A percentile compares a stretch with the other conserved stretches of the same genome.
Evolutionary conservation across 345 rosid species (phyloP).

Genomic region (Boechera stricta): DNA sequence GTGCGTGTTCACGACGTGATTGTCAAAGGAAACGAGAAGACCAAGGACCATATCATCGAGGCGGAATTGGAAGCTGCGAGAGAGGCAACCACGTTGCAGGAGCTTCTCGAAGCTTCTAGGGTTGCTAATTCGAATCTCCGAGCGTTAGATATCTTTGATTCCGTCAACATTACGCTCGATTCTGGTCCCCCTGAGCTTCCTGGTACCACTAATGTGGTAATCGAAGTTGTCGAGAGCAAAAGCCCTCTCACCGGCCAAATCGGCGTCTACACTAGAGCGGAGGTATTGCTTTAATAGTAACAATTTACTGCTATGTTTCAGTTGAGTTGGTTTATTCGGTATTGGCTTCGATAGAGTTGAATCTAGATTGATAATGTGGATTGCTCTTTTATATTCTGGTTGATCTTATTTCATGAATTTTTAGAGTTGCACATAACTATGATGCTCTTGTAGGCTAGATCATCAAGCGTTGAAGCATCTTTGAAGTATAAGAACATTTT

Average conservation of each 20-base stretch:
- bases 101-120: slow-evolving; percentile 67
- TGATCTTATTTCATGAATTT: not conserved
- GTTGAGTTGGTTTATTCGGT: not conserved
- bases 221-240: slow-evolving; percentile 69
- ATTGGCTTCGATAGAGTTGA: not conserved
- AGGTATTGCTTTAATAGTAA: slow-evolving; percentile 52
- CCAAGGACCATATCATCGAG: slow-evolving; percentile 77
- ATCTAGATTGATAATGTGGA: slow-evolving; percentile 15
- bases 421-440: not conserved
- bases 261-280: slow-evolving; percentile 73
- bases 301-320: not conserved
- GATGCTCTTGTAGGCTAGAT: slow-evolving; percentile 67
- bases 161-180: slow-evolving; percentile 80
- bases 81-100: slow-evolving; percentile 71
- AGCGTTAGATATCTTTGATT: slow-evolving; percentile 77
- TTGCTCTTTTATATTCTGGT: not conserved
- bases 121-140: slow-evolving; percentile 65
- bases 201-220: slow-evolving; percentile 76
- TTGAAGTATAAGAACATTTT: slow-evolving; percentile 79
- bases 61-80: slow-evolving; percentile 64
- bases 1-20: slow-evolving; percentile 89
- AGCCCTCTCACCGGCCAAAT: slow-evolving; percentile 68
- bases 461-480: slow-evolving; percentile 83
- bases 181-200: slow-evolving; percentile 92
- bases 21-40: slow-evolving; percentile 77